A percentile compares a stretch with the other conserved stretches of the same genome.
These are phyloP conservation scores for Beta corolliflora DNA, from an alignment of 179 eudicot species.

Conservation along the genomic window DNA sequence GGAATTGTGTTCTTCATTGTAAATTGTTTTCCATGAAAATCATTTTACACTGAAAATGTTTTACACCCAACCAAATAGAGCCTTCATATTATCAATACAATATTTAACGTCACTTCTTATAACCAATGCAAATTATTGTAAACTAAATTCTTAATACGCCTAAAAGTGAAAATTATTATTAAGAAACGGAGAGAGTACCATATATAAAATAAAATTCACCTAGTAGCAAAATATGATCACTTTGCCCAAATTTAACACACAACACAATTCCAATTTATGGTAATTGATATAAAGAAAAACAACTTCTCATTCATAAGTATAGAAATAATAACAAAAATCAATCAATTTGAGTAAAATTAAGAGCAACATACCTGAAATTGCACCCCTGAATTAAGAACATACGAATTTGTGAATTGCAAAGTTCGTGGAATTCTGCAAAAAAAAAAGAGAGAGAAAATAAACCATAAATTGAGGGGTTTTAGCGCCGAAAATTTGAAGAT, in stretches of 20 bases:
- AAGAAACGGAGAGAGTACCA: too few species aligned
- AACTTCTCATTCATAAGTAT: neutral
- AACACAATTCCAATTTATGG: neutral
- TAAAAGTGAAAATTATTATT: too few species aligned
- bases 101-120: too few species aligned
- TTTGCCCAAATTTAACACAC: neutral
- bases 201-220: neutral
- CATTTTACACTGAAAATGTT: too few species aligned
- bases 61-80: too few species aligned
- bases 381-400: neutral
- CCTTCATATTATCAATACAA: too few species aligned
- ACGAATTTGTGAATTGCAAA: constrained; percentile 14
- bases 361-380: constrained; percentile 21
- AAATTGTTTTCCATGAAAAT: too few species aligned
- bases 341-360: neutral
- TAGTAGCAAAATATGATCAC: neutral
- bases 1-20: too few species aligned
- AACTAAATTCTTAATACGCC: too few species aligned
- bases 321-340: neutral
- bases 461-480: neutral
- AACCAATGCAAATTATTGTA: too few species aligned
- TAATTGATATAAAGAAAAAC: neutral
- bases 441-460: neutral
- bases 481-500: neutral
- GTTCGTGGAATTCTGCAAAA: constrained; percentile 21